phyloP scores from a whole-genome alignment of 2,329 filamentous ascomycete genomes.

The Metarhizium brunneum region DNA sequence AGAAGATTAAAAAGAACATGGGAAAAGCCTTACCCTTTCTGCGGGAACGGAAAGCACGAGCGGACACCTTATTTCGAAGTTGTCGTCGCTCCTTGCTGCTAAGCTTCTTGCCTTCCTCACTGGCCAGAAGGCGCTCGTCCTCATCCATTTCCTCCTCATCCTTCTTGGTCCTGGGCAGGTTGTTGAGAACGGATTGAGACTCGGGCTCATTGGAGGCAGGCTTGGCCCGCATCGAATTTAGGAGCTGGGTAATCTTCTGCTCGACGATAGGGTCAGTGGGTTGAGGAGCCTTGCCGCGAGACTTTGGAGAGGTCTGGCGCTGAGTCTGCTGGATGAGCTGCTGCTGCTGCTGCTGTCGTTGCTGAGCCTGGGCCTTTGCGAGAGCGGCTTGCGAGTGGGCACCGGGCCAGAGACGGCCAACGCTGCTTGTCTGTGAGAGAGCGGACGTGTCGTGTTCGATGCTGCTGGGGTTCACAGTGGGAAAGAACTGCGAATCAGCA shows the following conservation, averaged over 20 bases:
- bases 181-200: constrained; percentile 43
- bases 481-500: constrained; percentile 56
- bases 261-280: constrained; percentile 65
- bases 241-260: constrained; percentile 85
- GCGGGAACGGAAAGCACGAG: constrained; percentile 92
- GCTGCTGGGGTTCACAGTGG: constrained; percentile 61
- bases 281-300: constrained; percentile 41
- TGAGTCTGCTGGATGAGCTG: constrained; percentile 34
- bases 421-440: constrained; percentile 42
- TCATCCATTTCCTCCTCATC: constrained; percentile 99
- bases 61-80: constrained; percentile 97
- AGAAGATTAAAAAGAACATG: not conserved
- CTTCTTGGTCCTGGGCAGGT: constrained; percentile 71
- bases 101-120: constrained; percentile 98
- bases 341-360: constrained; percentile 37
- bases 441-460: constrained; percentile 51
- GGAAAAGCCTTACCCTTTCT: constrained; percentile 70
- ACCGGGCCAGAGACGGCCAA: constrained; percentile 78
- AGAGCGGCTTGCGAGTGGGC: constrained; percentile 87
- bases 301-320: constrained; percentile 39
- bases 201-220: constrained; percentile 40
- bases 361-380: constrained; percentile 62
- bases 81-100: constrained; percentile 95
- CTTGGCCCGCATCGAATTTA: constrained; percentile 86
- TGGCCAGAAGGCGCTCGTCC: constrained; percentile 87